Percentiles rank a stretch among this genome's conserved stretches.
These are phyloP conservation scores for Leccinum subatratum DNA, from an alignment of 1,284 basidiomycete genomes.

Conservation along the genomic window DNA sequence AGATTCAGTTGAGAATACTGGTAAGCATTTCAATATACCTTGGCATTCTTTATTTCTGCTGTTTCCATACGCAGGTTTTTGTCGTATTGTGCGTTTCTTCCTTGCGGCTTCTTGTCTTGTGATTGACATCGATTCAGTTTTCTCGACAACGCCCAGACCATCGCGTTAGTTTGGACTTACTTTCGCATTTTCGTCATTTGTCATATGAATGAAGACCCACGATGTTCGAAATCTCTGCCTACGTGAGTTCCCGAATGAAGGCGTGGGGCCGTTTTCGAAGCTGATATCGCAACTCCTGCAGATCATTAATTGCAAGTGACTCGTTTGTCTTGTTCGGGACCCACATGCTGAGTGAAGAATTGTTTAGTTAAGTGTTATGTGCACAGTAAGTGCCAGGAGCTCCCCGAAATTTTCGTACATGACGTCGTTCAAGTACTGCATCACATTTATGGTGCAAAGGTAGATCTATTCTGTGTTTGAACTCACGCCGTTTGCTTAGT, in stretches of 20 bases:
- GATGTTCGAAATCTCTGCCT: conserved; percentile 10
- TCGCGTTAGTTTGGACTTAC: not conserved
- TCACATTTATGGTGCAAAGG: conserved; percentile 21
- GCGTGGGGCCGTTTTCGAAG: not conserved
- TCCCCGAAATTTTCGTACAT: not conserved
- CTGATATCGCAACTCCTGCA: conserved; percentile 4
- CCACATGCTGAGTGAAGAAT: conserved; percentile 1
- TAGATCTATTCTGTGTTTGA: not conserved
- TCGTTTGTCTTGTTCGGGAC: not conserved
- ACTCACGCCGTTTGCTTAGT: not conserved
- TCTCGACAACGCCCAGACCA: conserved; percentile 12
- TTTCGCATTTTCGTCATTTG: conserved; percentile 12
- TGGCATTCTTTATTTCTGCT: not conserved
- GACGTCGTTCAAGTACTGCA: conserved; percentile 13
- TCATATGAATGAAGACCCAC: not conserved
- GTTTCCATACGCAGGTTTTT: conserved; percentile 7
- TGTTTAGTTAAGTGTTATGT: not conserved
- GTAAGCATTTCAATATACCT: conserved; percentile 7
- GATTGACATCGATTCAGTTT: conserved; percentile 13
- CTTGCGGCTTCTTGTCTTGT: not conserved
- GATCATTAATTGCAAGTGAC: conserved; percentile 10
- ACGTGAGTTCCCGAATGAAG: conserved; percentile 10
- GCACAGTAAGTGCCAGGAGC: conserved; percentile 3
- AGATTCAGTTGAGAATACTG: conserved; percentile 3
- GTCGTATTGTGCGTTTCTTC: conserved; percentile 11